Evolutionary conservation across 2,329 filamentous ascomycete species (phyloP).

Genomic region (Aspergillus pseudonomiae): DNA sequence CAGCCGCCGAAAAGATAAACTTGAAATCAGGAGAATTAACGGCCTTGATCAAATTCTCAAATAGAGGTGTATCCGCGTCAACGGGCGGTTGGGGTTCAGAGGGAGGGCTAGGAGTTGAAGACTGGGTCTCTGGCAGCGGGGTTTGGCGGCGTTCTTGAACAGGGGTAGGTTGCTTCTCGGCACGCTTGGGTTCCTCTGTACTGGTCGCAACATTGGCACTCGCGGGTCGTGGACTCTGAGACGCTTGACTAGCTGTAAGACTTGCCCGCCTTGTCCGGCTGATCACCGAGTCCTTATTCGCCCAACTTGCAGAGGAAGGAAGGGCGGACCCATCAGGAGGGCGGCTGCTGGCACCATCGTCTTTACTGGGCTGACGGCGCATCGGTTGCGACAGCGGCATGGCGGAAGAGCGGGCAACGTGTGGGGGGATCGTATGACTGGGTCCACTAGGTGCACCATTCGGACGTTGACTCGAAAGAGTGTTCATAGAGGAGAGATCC

Average conservation of each 20-base stretch:
- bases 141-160: conserved; percentile 31
- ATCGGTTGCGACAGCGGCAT: conserved; percentile 62
- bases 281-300: conserved; percentile 67
- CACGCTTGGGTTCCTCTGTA: conserved; percentile 38
- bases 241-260: conserved; percentile 77
- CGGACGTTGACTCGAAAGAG: conserved; percentile 74
- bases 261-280: conserved; percentile 70
- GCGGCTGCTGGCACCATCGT: conserved; percentile 65
- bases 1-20: conserved; percentile 56
- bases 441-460: conserved; percentile 25
- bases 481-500: conserved; percentile 93
- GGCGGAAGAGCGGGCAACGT: conserved; percentile 52
- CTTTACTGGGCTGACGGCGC: conserved; percentile 71
- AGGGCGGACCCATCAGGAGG: conserved; percentile 83
- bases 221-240: conserved; percentile 73
- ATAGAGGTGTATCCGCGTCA: conserved; percentile 31
- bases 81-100: conserved; percentile 22
- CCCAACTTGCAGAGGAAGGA: conserved; percentile 93
- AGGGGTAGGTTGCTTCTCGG: conserved; percentile 33
- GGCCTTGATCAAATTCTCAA: conserved; percentile 49
- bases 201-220: conserved; percentile 47
- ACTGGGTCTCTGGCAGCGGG: conserved; percentile 24
- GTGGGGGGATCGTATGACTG: conserved; percentile 34
- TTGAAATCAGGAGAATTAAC: conserved; percentile 55
- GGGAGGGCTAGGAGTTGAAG: conserved; percentile 25